Evolutionary conservation across 352 stramenopile species (phyloP).

Genomic region (Peronospora destructor): DNA sequence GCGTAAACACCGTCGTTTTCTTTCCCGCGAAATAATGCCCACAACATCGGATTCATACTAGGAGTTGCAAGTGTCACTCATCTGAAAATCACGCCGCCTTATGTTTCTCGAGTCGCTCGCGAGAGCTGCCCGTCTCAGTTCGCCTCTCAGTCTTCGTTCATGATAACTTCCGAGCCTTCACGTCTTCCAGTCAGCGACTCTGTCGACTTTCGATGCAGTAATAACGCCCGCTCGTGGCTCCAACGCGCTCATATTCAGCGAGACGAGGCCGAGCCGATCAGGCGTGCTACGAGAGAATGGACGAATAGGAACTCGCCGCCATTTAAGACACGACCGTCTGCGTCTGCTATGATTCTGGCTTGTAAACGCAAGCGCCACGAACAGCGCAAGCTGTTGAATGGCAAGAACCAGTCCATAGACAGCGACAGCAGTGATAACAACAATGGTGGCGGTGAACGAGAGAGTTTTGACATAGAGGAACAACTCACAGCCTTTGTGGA

Average conservation of each 20-base stretch:
- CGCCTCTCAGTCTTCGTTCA: constrained; percentile 7
- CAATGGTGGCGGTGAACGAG: constrained; percentile 20
- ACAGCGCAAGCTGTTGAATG: constrained; percentile 19
- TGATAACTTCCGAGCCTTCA: constrained; percentile 7
- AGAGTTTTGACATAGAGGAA: constrained; percentile 36
- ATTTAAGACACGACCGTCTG: constrained; percentile 18
- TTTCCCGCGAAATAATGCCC: too few relatives aligned
- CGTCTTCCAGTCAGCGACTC: background rate
- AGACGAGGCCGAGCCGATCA: constrained; percentile 7
- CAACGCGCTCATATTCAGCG: constrained; percentile 18
- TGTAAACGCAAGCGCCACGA: constrained; percentile 30
- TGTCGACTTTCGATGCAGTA: constrained; percentile 4
- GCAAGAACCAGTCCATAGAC: constrained; percentile 19
- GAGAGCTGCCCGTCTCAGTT: constrained; percentile 30
- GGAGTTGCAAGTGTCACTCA: too few relatives aligned
- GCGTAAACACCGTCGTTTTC: background rate
- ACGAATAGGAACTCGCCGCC: constrained; percentile 2
- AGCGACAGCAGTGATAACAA: constrained; percentile 27
- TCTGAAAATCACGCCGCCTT: too few relatives aligned
- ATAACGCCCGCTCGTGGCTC: constrained; percentile 2
- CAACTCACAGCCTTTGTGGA: constrained; percentile 51
- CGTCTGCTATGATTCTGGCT: constrained; percentile 26
- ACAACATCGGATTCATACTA: too few relatives aligned
- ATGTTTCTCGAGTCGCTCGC: too few relatives aligned
- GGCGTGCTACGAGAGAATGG: constrained; percentile 5